Evolutionary conservation across 2,329 filamentous ascomycete genomes (phyloP), one percentile per base, ranked within the genome.

Genomic region (Lasiodiplodia citricola): DNA sequence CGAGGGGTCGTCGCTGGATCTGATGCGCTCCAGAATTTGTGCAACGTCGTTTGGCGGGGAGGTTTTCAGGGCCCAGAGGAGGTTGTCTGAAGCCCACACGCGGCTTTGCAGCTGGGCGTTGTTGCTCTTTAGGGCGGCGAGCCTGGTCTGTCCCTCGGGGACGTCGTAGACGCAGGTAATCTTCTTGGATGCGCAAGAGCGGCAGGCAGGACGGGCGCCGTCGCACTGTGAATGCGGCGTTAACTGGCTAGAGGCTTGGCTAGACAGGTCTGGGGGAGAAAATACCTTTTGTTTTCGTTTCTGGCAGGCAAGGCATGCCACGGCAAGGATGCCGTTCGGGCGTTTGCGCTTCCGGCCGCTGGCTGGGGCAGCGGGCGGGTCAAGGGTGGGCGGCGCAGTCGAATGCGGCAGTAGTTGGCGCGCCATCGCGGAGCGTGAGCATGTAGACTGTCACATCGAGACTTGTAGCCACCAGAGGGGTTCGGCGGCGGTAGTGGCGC

Each of bases 51-150:
- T 58, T 1, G 66, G 57, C n/a, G 69, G 71, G 3, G 67, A 63
- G 2, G 68, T 73, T 31, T 73, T 72, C 16, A 74, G 67, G 21
- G 47, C 67, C 71, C 73, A 73, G 6, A 74, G 52, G 18, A 73
- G 66, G n/a, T 72, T 69, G 35, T 70, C 35, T 10, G 63, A 66
- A 16, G n/a, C 44, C 35, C 50, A 23, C 21, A 66, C 35, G 3
- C 51, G 63, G 11, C 31, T 23, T 25, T 66, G 50, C 4, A 66
- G 63, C n/a, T 66, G 35, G 3, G 31, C 16, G 18, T 55, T 55
- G 35, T 51, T 50, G 3, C 16, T n/a, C 38, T 66, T 66, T 4
- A 66, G 50, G 11, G 63, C 63, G 21, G 21, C 63, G 7, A 44
- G 28, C 18, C 63, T 55, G 14, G 51, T 66, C 63, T 66, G 63